Conservation (phyloP, 176 grass and related monocot genomes). For the Cymbopogon citratus region DNA sequence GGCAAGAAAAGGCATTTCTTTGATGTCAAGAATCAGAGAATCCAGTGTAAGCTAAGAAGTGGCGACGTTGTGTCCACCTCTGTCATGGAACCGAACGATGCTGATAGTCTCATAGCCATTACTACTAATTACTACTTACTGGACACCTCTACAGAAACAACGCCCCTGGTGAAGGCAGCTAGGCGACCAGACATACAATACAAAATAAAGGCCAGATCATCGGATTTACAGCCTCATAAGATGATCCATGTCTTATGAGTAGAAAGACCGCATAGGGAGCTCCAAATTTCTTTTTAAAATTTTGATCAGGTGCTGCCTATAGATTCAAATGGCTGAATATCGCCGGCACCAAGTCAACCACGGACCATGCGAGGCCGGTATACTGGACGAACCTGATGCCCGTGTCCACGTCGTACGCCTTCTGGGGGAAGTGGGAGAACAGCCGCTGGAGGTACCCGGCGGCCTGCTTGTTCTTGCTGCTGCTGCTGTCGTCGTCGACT, state of each 20-base stretch:
- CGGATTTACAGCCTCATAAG: conserved; percentile 37
- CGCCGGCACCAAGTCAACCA: conserved; percentile 83
- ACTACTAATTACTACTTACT: neutral
- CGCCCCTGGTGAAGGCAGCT: neutral
- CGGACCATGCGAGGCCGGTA: conserved; percentile 81
- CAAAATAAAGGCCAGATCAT: neutral
- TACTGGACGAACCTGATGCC: conserved; percentile 96
- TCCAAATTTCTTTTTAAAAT: neutral
- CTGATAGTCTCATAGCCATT: neutral
- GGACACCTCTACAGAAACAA: conserved; percentile 27
- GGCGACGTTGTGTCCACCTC: neutral
- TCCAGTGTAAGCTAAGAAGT: neutral
- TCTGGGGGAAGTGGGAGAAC: conserved; percentile 57
- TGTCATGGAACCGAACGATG: neutral
- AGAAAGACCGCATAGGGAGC: neutral
- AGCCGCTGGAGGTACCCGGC: conserved; percentile 60
- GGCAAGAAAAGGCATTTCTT: conserved; percentile 4
- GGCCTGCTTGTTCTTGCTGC: conserved; percentile 42
- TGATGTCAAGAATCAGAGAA: neutral
- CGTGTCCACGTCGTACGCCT: conserved; percentile 83
- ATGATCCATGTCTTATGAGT: neutral
- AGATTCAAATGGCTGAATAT: conserved; percentile 65
- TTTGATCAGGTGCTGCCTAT: conserved; percentile 3
- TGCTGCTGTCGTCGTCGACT: neutral
- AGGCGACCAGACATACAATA: neutral